Evolutionary conservation across 1,139 yeast genomes (phyloP), one percentile per base, ranked within the genome.

Genomic region (Yamadazyma songkhlaensis): DNA sequence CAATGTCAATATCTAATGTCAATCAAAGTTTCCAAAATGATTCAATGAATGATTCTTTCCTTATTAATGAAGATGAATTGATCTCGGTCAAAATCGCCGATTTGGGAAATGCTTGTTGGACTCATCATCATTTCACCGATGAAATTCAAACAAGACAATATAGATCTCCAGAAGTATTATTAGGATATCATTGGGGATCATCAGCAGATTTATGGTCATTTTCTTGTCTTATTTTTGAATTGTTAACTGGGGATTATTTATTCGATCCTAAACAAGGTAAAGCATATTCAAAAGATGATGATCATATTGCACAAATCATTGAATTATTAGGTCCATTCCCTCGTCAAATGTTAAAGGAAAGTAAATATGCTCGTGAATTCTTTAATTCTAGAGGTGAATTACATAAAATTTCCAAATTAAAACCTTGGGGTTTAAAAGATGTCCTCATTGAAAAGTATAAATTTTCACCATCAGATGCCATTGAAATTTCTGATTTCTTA

Each of bases 401-500:
- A 40, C 74, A 79, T 50, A 74, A 82, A 51, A 84, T 84, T 43
- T 74, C 48, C 40, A 69, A 70, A 46, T 59, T 72, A 43, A 72
- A 72, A 49, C 75, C 76, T 3, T 72, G 77, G 77, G 69, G 71
- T 1, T 59, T 72, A 42, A 67, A 67, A 43, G 74, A 69, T 42
- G 77, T 72, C 4, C 57, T 72, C 40, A 55, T 60, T 30, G 77
- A 72, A 45, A 72, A 87, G 62, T 88, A 87, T 57, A 81, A 81
- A 46, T 75, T 82, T 52, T 67, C 72, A 30, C 69, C 61, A 44
- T 64, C 64, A 27, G 79, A 77, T 46, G 77, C 89, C 27, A 55
- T 64, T 37, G 74, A 77, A 49, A 63, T 87, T 44, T 55, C 83
- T 29, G 79, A 74, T 44, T 85, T 88, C 49, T 62, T 88, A 44